phyloP scores from a whole-genome alignment of 441 rosid genomes.

The Euphorbia neoarborescens region DNA sequence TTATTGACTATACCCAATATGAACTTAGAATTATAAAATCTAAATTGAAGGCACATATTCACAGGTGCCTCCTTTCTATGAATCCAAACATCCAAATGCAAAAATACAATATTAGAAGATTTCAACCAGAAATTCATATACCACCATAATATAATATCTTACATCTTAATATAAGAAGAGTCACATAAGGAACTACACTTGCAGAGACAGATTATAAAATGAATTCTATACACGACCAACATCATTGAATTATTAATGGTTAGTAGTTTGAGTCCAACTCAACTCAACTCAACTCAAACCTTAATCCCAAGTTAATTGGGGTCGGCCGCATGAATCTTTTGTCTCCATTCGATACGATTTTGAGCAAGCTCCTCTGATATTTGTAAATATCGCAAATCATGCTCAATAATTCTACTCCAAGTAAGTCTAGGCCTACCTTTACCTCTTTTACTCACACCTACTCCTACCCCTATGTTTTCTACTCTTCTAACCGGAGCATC shows the following conservation, averaged over 20 bases:
- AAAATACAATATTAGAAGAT: neutral
- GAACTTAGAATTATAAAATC: neutral
- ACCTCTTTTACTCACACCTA: too few relatives aligned
- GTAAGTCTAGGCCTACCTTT: too few relatives aligned
- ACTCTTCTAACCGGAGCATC: too few relatives aligned
- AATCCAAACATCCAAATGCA: neutral
- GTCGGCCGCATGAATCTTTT: too few relatives aligned
- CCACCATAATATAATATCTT: neutral
- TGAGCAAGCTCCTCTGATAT: too few relatives aligned
- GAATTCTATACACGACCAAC: neutral
- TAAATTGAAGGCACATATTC: slow-evolving; percentile 1
- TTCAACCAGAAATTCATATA: neutral
- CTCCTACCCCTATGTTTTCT: too few relatives aligned
- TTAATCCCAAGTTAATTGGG: too few relatives aligned
- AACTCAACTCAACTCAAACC: too few relatives aligned
- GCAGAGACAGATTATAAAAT: neutral
- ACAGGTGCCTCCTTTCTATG: neutral
- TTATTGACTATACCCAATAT: neutral
- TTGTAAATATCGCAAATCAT: too few relatives aligned
- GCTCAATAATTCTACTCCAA: too few relatives aligned
- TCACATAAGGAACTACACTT: neutral
- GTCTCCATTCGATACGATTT: too few relatives aligned
- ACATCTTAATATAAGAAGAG: slow-evolving; percentile 1
- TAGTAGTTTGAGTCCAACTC: neutral
- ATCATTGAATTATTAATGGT: neutral